Evolutionary conservation across 2,329 filamentous ascomycete genomes (phyloP), one percentile per base, ranked within the genome.

Genomic region (Alternaria brassicae): DNA sequence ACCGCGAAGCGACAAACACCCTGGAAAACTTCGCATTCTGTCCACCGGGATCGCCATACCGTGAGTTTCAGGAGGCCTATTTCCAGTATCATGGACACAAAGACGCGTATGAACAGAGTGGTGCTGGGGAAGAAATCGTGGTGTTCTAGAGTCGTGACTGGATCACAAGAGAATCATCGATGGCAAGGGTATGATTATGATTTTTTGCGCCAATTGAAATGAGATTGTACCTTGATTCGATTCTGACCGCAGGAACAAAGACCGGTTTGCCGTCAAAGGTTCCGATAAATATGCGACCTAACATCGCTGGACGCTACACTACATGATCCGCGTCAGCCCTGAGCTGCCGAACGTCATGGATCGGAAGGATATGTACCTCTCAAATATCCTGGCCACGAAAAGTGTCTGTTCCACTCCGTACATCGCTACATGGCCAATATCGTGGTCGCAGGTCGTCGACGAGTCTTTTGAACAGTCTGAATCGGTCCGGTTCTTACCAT

Each of bases 11-110:
- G 25, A 72, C 71, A n/a, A 73, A 77, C 54, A 72, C 72, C 8
- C 62, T 77, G 13, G 74, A 77, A 41, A 63, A 76, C 12, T 77
- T 77, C 45, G 74, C 71, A 2, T 69, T 72, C 41, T 77, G 74
- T 51, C 73, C 73, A 2, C 58, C 67, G 8, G 58, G 65, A 6
- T 76, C 73, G 9, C 73, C 73, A 10, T 77, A 76, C 48, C 60
- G 59, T 17, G 52, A 62, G 1, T 60, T 74, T 21, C 69, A 75
- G 53, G 55, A 71, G 50, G 70, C 71, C 4, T 77, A 76, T 45
- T 76, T 77, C 52, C 65, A 72, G 39, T 65, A 68, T 44, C 72
- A 76, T 56, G 73, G 73, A 19, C 74, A 77, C 60, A 73, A 71
- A 40, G 71, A 76, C 59, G 51, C 67, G 15, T 77, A 77, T 52